Base-by-base conservation (phyloP, 306 rosid species). In the Vicia sativa region DNA sequence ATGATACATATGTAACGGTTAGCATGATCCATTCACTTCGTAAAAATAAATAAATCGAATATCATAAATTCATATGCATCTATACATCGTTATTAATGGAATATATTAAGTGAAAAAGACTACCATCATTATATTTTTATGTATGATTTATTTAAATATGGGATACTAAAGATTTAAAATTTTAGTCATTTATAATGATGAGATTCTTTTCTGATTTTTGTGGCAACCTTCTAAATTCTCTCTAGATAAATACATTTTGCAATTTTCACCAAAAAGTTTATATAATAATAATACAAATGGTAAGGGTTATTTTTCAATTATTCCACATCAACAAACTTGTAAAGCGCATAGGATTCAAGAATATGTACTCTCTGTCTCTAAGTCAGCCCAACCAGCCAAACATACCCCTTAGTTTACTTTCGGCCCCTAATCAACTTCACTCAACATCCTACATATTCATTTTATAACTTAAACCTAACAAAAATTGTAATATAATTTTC, bases 291-390 rank as follows among this genome's bases (percentile, higher is more conserved):
- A 16, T 11, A 37, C 37, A 54, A 54, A 28, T 26, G 52, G 0
- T 16, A 35, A 41, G 31, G 39, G 53, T 53, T 16, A 42, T 52
- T 76, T 31, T 13, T 15, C 61, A 62, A 63, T 69, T 52, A 60
- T 75, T 50, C 59, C 7, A 38, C 15, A 31, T 69, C 66, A 61
- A 31, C 71, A 64, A 38, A 23, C 52, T 15, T 23, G 54, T 44
- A 43, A 73, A 74, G 62, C 57, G 73, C 26, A 43, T 18, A 79
- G 14, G 69, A 79, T 74, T 67, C 76, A 23, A 29, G 71, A 63
- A 56, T 56, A 11, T 55, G 45, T 38, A 50, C 55, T 11, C 45
- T 34, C 8, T 18, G 15, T 19, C 28, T 55, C 53, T 65, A 54
- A 52, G 37, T 54, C 25, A 6, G 37, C 60, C 60, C 37, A 54